Base-by-base conservation (phyloP, 2,329 filamentous ascomycete species). In the Fusarium compactum region DNA sequence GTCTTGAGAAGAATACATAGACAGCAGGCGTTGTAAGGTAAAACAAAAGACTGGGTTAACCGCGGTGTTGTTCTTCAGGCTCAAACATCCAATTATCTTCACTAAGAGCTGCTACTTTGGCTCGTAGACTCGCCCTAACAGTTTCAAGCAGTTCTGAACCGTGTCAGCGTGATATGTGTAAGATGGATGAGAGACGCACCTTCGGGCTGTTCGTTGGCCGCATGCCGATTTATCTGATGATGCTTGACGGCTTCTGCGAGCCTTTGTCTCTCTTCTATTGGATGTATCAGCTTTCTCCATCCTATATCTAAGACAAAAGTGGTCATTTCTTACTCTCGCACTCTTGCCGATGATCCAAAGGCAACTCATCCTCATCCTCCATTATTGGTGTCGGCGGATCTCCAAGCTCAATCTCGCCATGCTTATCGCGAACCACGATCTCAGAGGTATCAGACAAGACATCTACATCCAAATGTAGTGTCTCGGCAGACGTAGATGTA, bases 71-170 rank as follows among this genome's bases (percentile, higher is more conserved):
- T 57, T 88, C 85, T 73, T 93, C 91, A 3, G 88, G 84, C 78
- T 95, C 93, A 80, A 92, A 97, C 91, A 97, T 97, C 94, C 94
- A 97, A 74, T 91, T 92, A 76, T 97, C 94, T 53, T 96, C 92
- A 24, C 92, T 87, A 52, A 97, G 81, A 16, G 90, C 89, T 18
- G 88, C 87, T 4, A 94, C 91, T 77, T 94, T 93, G 62, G 88
- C 88, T 71, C 89, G 85, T 58, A 97, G 82, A 78, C 91, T 94
- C 34, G 89, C 87, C 69, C 89, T 87, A 50, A 94, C 87, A 24
- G 89, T 86, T 69, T 91, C 89, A 27, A 94, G 83, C 6, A 95
- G 85, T 79, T 94, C 92, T 90, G 63, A 24, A 73, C 24, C 24
- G 24, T 58, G 50, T 72, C 56, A 74, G 67, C 70, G 50, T 58